Conservation (phyloP, 2,329 filamentous ascomycete species). For the Fusarium sp. region DNA sequence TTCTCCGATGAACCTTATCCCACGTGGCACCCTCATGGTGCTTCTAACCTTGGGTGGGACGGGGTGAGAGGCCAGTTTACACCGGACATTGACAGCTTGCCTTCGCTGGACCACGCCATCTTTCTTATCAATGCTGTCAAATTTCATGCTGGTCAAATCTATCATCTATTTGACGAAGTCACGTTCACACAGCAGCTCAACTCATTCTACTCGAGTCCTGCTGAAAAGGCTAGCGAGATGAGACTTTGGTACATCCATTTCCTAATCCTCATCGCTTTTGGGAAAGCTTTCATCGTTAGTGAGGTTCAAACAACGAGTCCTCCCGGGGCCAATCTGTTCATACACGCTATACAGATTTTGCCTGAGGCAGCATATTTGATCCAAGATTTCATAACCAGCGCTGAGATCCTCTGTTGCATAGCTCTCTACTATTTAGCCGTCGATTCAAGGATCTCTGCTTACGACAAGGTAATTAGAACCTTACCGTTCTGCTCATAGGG, state of each 20-base stretch:
- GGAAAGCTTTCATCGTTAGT: not conserved
- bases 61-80: not conserved
- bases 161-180: not conserved
- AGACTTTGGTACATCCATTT: not conserved
- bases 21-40: not conserved
- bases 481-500: not conserved
- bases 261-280: not conserved
- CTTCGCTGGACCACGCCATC: not conserved
- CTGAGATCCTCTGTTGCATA: not conserved
- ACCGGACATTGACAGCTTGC: not conserved
- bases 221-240: not conserved
- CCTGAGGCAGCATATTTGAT: not conserved
- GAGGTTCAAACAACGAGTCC: not conserved
- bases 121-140: not conserved
- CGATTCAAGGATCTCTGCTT: not conserved
- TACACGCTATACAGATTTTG: not conserved
- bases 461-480: not conserved
- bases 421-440: not conserved
- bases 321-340: not conserved
- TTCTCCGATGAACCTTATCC: not conserved
- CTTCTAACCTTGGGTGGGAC: not conserved
- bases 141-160: not conserved
- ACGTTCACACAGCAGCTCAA: not conserved
- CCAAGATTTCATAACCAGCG: not conserved
- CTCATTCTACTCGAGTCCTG: not conserved